Evolutionary conservation across 179 eudicot genomes (phyloP).

Genomic region (Spergularia azorica): DNA sequence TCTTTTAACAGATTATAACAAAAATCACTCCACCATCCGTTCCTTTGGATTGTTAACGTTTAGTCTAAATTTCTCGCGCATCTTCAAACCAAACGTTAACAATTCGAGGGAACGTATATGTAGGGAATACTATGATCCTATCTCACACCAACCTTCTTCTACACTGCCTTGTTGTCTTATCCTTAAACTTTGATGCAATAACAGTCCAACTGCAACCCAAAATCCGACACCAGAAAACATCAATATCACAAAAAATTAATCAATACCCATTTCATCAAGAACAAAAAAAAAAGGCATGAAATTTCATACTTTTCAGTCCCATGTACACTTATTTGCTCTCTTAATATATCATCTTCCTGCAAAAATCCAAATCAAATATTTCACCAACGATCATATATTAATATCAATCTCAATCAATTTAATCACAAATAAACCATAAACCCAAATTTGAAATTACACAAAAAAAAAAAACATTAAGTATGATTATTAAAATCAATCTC

Average conservation of each 20-base stretch:
- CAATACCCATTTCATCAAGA: constrained; percentile 24
- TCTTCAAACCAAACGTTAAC: too few relatives aligned
- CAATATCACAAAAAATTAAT: constrained; percentile 15
- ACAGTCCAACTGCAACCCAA: constrained; percentile 71
- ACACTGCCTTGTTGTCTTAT: constrained; percentile 95
- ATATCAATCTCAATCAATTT: not conserved
- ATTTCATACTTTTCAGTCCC: constrained; percentile 82
- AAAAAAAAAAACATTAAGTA: too few relatives aligned
- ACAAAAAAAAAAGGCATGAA: not conserved
- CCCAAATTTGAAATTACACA: too few relatives aligned
- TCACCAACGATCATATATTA: not conserved
- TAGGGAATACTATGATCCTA: not conserved
- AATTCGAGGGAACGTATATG: too few relatives aligned
- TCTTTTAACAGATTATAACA: constrained; percentile 17
- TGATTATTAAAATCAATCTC: too few relatives aligned
- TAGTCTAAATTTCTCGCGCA: too few relatives aligned
- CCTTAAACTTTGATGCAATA: constrained; percentile 90
- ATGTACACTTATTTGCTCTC: constrained; percentile 77
- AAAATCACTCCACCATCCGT: constrained; percentile 6
- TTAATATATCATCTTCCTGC: constrained; percentile 96
- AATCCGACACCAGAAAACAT: constrained; percentile 13
- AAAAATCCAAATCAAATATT: constrained; percentile 26
- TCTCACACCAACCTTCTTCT: constrained; percentile 72
- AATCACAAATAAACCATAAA: too few relatives aligned
- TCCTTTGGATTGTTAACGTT: too few relatives aligned